Conservation (phyloP, 306 rosid genomes). For the Dalbergia cultrata region DNA sequence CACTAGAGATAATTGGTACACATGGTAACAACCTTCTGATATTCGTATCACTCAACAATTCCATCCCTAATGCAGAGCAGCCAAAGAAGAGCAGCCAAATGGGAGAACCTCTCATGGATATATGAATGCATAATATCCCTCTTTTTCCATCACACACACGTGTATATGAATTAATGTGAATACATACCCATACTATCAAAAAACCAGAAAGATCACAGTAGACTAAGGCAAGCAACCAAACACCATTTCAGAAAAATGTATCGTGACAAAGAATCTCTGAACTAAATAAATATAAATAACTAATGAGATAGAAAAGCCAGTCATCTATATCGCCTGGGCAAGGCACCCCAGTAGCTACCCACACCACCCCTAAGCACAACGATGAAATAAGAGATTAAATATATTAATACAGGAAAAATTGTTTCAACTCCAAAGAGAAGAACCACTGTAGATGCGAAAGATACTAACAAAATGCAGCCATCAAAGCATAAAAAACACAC, state of each 20-base stretch:
- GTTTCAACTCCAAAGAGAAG: slow-evolving; percentile 3
- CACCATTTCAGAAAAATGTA: slow-evolving; percentile 3
- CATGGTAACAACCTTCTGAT: neutral
- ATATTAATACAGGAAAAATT: neutral
- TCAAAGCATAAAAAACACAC: neutral
- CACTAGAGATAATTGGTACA: neutral
- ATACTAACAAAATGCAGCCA: neutral
- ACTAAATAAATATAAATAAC: neutral
- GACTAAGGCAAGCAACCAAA: slow-evolving; percentile 13
- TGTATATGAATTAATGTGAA: neutral
- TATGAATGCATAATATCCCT: neutral
- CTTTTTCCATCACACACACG: neutral
- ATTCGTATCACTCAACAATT: slow-evolving; percentile 4
- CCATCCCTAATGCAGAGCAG: slow-evolving; percentile 16
- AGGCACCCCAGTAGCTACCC: slow-evolving; percentile 10
- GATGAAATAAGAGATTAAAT: neutral
- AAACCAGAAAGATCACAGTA: slow-evolving; percentile 6
- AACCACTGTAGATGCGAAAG: neutral
- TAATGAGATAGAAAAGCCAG: neutral
- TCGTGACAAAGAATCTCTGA: neutral
- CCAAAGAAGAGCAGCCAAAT: slow-evolving; percentile 1
- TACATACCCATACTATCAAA: slow-evolving; percentile 18
- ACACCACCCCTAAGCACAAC: slow-evolving; percentile 9
- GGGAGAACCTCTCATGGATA: neutral
- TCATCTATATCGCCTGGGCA: slow-evolving; percentile 2